Conservation (phyloP, 805 yeast species). For the Maudiozyma bulderi region DNA sequence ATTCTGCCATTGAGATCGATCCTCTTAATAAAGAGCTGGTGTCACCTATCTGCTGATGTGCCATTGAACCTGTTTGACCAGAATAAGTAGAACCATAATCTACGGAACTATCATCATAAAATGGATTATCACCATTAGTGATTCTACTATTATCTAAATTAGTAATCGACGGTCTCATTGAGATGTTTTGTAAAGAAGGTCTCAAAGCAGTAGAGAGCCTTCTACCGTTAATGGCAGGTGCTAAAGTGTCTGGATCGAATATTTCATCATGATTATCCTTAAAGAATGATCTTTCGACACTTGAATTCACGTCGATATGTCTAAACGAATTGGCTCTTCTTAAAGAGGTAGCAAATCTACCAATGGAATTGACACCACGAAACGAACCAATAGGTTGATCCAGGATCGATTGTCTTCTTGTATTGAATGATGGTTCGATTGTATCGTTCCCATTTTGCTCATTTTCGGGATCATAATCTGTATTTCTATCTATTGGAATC, state of each 20-base stretch:
- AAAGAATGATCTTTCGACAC: constrained; percentile 50
- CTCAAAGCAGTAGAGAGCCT: constrained; percentile 38
- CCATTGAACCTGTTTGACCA: background rate
- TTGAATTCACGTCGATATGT: constrained; percentile 38
- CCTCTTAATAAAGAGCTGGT: constrained; percentile 26
- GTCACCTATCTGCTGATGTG: background rate
- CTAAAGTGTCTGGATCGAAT: constrained; percentile 58
- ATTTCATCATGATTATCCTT: constrained; percentile 49
- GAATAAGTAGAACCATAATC: constrained; percentile 33
- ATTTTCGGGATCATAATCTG: constrained; percentile 4
- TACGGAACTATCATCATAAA: constrained; percentile 20
- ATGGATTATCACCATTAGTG: constrained; percentile 2
- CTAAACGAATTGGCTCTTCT: constrained; percentile 70
- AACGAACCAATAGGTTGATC: constrained; percentile 48
- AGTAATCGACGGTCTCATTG: constrained; percentile 18
- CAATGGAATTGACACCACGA: constrained; percentile 57
- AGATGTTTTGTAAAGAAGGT: constrained; percentile 4
- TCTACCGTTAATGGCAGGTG: constrained; percentile 56
- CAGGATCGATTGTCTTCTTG: constrained; percentile 32
- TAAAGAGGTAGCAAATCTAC: constrained; percentile 71
- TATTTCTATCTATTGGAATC: constrained; percentile 22
- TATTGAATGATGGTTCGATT: background rate
- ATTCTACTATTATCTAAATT: constrained; percentile 11
- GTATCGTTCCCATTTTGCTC: background rate
- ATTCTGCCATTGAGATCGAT: constrained; percentile 37